phyloP scores from a whole-genome alignment of 495 filamentous ascomycete species.

The Trichoderma reesei region DNA sequence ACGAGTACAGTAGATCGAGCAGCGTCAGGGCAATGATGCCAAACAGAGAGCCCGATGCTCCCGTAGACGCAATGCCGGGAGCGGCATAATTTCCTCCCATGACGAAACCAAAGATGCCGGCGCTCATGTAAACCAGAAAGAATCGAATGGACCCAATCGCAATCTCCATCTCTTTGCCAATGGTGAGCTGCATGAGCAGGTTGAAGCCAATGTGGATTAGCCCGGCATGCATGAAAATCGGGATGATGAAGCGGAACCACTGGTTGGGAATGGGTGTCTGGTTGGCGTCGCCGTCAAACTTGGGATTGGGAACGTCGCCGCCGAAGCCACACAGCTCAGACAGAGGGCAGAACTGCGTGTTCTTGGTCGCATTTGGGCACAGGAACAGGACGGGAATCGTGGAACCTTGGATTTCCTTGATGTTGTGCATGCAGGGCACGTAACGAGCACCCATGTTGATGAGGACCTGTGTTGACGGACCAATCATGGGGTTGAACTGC shows the following conservation, averaged over 20 bases:
- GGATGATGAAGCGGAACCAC: constrained; percentile 92
- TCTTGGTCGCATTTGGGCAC: constrained; percentile 66
- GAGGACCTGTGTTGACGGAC: constrained; percentile 76
- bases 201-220: constrained; percentile 94
- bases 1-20: constrained; percentile 86
- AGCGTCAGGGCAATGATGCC: constrained; percentile 81
- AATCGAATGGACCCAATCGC: constrained; percentile 80
- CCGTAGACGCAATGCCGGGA: constrained; percentile 67
- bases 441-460: constrained; percentile 96
- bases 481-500: constrained; percentile 91
- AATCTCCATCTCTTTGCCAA: constrained; percentile 84
- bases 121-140: constrained; percentile 74
- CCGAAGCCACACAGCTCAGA: constrained; percentile 73
- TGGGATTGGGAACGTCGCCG: constrained; percentile 53
- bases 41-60: constrained; percentile 83
- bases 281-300: constrained; percentile 33
- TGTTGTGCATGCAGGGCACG: constrained; percentile 87
- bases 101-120: constrained; percentile 94
- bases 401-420: constrained; percentile 51
- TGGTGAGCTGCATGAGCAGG: constrained; percentile 74
- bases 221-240: constrained; percentile 91
- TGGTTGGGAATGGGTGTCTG: constrained; percentile 62
- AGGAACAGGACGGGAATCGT: constrained; percentile 40
- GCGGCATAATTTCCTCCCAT: constrained; percentile 89
- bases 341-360: constrained; percentile 55